Evolutionary conservation across 1,139 yeast species (phyloP), one percentile per base, ranked within the genome.

Genomic region (Suhomyces choctaworum): DNA sequence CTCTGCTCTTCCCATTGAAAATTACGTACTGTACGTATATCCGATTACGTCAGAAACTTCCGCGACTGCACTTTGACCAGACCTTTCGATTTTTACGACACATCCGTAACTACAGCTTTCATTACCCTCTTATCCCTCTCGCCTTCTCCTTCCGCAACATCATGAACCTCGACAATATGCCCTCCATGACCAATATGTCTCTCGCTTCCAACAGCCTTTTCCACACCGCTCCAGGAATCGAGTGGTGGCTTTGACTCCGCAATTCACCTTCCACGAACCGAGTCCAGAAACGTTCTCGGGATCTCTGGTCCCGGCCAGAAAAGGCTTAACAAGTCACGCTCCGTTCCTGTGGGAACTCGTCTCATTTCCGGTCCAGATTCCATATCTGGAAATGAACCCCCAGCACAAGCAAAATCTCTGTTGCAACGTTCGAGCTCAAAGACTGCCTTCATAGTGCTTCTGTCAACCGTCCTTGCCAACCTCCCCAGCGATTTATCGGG

Each of bases 221-320:
- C 22, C 40, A 28, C 40, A 32, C 41, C 45, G 47, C 41, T 34
- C 36, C 41, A 32, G 40, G 40, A 7, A 41, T 43, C 39, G 38
- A 42, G 52, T 50, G 52, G 52, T 48, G 44, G 46, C 47, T 51
- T 50, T 51, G 56, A 51, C 56, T 46, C 39, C 51, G 54, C 49
- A 41, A 40, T 39, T 31, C 34, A 22, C n/a, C n/a, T n/a, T n/a
- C n/a, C n/a, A n/a, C n/a, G n/a, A n/a, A n/a, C n/a, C n/a, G n/a
- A n/a, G n/a, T n/a, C n/a, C n/a, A n/a, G n/a, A n/a, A n/a, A n/a
- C n/a, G n/a, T n/a, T n/a, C n/a, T n/a, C n/a, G n/a, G n/a, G n/a
- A n/a, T n/a, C 21, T 7, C 20, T 20, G 8, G n/a, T 16, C 19
- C 13, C 5, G 12, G 10, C 20, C 14, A 7, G 13, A n/a, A 8